phyloP scores from a whole-genome alignment of 306 rosid genomes.

The Dryas octopetala region DNA sequence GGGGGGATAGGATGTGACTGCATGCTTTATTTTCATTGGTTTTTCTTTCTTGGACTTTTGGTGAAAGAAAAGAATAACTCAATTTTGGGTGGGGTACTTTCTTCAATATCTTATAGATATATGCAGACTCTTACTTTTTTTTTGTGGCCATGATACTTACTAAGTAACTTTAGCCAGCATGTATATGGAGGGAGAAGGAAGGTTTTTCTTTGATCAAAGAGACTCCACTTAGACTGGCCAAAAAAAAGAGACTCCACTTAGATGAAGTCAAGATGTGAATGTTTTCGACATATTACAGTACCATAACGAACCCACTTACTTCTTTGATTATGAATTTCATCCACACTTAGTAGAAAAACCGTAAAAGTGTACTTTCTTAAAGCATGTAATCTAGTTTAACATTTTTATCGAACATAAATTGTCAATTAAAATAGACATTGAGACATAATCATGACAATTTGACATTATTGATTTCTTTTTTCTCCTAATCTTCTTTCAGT shows the following conservation, averaged over 20 bases:
- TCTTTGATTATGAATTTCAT: too few relatives aligned
- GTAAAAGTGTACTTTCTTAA: too few relatives aligned
- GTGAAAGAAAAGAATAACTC: neutral
- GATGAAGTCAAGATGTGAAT: neutral
- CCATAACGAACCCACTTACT: too few relatives aligned
- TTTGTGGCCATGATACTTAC: too few relatives aligned
- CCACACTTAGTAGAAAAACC: too few relatives aligned
- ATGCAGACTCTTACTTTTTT: neutral
- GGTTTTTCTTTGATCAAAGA: neutral
- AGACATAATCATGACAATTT: too few relatives aligned
- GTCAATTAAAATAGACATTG: too few relatives aligned
- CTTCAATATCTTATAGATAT: neutral
- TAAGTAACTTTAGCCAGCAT: neutral
- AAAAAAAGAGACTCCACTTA: neutral
- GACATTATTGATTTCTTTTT: too few relatives aligned
- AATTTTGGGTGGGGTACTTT: neutral
- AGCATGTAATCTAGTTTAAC: too few relatives aligned
- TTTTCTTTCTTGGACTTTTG: neutral
- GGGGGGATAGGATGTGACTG: neutral
- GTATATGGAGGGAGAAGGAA: neutral
- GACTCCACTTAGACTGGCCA: neutral
- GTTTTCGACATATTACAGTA: too few relatives aligned
- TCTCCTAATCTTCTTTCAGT: too few relatives aligned
- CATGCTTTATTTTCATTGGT: neutral
- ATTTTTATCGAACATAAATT: too few relatives aligned